These are phyloP conservation scores for Mortierella sp. DNA, from an alignment of 371 early-diverging fungal genomes.

Conservation along the genomic window DNA sequence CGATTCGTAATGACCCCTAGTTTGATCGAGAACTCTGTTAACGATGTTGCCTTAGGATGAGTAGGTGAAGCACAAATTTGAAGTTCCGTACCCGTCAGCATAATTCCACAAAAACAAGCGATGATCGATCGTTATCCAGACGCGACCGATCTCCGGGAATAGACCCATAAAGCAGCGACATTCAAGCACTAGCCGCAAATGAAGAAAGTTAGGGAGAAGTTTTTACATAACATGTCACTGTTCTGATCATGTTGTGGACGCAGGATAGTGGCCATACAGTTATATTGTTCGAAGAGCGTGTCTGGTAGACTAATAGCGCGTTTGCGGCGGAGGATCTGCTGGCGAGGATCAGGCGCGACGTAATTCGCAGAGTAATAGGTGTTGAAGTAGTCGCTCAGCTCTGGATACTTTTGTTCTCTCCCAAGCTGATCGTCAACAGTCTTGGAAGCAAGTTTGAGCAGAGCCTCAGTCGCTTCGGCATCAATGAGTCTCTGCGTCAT, in stretches of 20 bases:
- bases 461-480: constrained; percentile 43
- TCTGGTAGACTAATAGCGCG: constrained; percentile 74
- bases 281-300: constrained; percentile 77
- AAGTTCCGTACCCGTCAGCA: constrained; percentile 62
- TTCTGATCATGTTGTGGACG: neutral
- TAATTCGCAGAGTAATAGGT: constrained; percentile 40
- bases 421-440: constrained; percentile 60
- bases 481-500: constrained; percentile 47
- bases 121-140: constrained; percentile 91
- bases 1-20: constrained; percentile 70
- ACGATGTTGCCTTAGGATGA: neutral
- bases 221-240: no score
- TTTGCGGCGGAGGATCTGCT: constrained; percentile 65
- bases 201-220: neutral
- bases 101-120: constrained; percentile 92
- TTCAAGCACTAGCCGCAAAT: constrained; percentile 67
- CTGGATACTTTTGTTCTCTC: constrained; percentile 60
- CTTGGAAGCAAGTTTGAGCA: constrained; percentile 58
- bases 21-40: neutral
- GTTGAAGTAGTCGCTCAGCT: constrained; percentile 59
- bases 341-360: constrained; percentile 53
- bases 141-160: constrained; percentile 89
- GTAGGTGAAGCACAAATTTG: neutral
- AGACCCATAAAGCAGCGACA: constrained; percentile 88
- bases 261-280: constrained; percentile 58